These are phyloP conservation scores for Coprinellus aureogranulatus DNA, from an alignment of 768 basidiomycete genomes.

Conservation along the genomic window DNA sequence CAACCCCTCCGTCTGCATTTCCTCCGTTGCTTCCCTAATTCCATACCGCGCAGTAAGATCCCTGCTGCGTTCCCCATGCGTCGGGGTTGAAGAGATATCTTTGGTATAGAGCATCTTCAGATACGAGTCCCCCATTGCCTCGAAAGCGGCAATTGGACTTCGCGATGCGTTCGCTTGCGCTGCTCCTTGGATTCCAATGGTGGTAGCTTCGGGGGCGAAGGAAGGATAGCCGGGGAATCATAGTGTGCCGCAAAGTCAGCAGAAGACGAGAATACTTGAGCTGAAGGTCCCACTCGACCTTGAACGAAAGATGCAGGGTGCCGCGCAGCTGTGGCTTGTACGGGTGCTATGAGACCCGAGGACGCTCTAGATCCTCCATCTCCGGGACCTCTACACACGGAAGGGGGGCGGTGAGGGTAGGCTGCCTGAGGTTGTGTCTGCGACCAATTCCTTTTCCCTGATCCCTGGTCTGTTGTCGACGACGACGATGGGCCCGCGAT, in stretches of 20 bases:
- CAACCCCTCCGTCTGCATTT: constrained; percentile 9
- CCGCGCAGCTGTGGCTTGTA: too few relatives aligned
- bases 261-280: constrained; percentile 61
- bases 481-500: too few relatives aligned
- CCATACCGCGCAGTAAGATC: constrained; percentile 19
- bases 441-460: too few relatives aligned
- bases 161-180: constrained; percentile 18
- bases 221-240: constrained; percentile 73
- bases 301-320: too few relatives aligned
- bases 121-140: constrained; percentile 58
- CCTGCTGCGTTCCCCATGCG: constrained; percentile 22
- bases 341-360: too few relatives aligned
- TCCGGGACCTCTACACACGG: too few relatives aligned
- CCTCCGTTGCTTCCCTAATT: constrained; percentile 6
- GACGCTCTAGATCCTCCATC: too few relatives aligned
- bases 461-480: too few relatives aligned
- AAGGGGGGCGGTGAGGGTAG: too few relatives aligned
- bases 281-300: too few relatives aligned
- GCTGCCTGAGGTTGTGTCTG: too few relatives aligned
- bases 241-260: constrained; percentile 73
- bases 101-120: constrained; percentile 64
- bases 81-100: constrained; percentile 34
- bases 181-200: constrained; percentile 23
- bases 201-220: constrained; percentile 67
- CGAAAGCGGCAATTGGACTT: constrained; percentile 40